A percentile compares a stretch with the other conserved stretches of the same genome.
These are phyloP conservation scores for Ceriops decandra DNA, from an alignment of 345 rosid species.

Conservation along the genomic window DNA sequence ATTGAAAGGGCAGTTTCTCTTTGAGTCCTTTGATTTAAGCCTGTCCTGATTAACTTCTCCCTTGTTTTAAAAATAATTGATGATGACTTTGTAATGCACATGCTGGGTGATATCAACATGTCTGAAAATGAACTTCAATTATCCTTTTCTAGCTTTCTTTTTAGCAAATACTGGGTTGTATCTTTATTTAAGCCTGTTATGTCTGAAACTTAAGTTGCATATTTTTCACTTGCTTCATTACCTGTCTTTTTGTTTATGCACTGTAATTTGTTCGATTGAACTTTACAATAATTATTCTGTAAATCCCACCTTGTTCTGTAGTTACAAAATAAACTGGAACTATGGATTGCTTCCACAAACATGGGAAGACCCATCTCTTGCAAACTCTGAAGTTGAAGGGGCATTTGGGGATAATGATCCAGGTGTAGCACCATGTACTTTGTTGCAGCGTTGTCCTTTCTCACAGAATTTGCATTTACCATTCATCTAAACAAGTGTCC, in stretches of 20 bases:
- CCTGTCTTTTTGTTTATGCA: background rate
- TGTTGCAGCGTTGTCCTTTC: conserved; percentile 3
- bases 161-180: background rate
- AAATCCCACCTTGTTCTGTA: conserved; percentile 16
- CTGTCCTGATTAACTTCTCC: too few species aligned
- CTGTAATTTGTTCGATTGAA: background rate
- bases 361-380: conserved; percentile 93
- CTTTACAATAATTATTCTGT: background rate
- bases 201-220: background rate
- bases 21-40: too few species aligned
- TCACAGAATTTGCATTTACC: background rate
- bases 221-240: background rate
- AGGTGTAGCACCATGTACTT: conserved; percentile 32
- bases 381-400: conserved; percentile 81
- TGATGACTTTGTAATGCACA: too few species aligned
- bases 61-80: too few species aligned
- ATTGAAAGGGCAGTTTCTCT: too few species aligned
- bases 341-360: conserved; percentile 98
- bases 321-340: conserved; percentile 95
- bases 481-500: background rate
- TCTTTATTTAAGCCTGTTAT: background rate
- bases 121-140: background rate
- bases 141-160: conserved; percentile 4
- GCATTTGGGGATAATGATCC: conserved; percentile 96
- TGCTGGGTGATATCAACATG: background rate